phyloP scores from a whole-genome alignment of 176 grass and related monocot genomes.

The Musa troglodytarum region DNA sequence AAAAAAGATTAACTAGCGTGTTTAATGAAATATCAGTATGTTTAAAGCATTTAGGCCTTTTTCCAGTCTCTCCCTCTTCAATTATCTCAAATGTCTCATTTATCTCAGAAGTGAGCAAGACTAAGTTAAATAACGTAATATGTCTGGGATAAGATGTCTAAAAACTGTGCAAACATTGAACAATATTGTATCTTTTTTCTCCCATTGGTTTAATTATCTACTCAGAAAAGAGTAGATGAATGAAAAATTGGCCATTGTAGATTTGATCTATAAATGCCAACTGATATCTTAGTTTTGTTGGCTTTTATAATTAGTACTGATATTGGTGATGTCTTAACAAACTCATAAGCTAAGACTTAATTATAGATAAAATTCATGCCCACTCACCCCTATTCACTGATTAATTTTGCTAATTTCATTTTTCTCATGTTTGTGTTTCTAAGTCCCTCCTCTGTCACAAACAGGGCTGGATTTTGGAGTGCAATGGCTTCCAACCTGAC shows the following conservation, averaged over 20 bases:
- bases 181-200: background rate
- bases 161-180: background rate
- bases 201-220: background rate
- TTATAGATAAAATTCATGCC: background rate
- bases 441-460: constrained; percentile 4
- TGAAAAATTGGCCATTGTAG: background rate
- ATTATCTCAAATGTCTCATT: background rate
- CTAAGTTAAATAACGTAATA: background rate
- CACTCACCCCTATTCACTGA: background rate
- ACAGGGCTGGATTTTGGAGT: constrained; percentile 89
- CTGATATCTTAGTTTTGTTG: background rate
- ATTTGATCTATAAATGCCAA: background rate
- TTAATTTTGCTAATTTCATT: background rate
- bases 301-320: too few species aligned
- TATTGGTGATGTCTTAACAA: too few species aligned
- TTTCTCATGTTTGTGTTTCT: background rate
- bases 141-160: too few species aligned
- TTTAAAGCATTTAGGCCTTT: background rate
- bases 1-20: background rate
- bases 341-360: too few species aligned
- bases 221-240: background rate
- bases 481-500: constrained; percentile 95
- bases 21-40: background rate
- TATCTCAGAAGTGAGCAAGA: background rate
- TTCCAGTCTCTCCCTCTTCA: too few species aligned